These are phyloP conservation scores for Globisporangium solare DNA, from an alignment of 352 stramenopile species.

Conservation along the genomic window DNA sequence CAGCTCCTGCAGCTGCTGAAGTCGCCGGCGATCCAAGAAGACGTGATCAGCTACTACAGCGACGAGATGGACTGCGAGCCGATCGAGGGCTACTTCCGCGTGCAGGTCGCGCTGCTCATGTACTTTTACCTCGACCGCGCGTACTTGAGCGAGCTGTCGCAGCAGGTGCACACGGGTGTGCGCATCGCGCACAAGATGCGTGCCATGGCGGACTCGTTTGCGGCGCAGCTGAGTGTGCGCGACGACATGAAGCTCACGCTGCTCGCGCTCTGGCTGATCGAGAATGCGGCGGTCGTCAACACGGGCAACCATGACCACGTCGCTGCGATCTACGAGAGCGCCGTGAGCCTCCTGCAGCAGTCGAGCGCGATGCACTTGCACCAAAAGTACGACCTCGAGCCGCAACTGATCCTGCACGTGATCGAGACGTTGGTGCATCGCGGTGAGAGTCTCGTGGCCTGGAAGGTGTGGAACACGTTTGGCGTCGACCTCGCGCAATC, in stretches of 20 bases:
- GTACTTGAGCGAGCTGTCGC: slow-evolving; percentile 51
- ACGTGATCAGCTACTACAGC: slow-evolving; percentile 57
- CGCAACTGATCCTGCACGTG: slow-evolving; percentile 67
- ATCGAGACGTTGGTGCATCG: slow-evolving; percentile 75
- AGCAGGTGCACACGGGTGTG: slow-evolving; percentile 39
- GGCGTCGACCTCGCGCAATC: slow-evolving; percentile 50
- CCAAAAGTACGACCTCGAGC: slow-evolving; percentile 67
- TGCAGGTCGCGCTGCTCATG: slow-evolving; percentile 64
- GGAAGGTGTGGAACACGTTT: slow-evolving; percentile 85
- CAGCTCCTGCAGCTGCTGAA: slow-evolving; percentile 54
- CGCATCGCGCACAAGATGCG: slow-evolving; percentile 63
- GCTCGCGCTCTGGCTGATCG: slow-evolving; percentile 71
- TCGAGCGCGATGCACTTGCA: slow-evolving; percentile 74
- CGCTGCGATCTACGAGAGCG: slow-evolving; percentile 54
- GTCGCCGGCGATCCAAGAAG: slow-evolving; percentile 37
- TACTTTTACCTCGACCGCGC: slow-evolving; percentile 78
- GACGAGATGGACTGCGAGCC: slow-evolving; percentile 61
- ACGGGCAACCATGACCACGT: slow-evolving; percentile 58
- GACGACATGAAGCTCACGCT: slow-evolving; percentile 83
- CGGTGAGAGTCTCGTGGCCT: slow-evolving; percentile 66
- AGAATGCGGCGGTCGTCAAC: slow-evolving; percentile 76
- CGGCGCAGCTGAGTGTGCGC: slow-evolving; percentile 61
- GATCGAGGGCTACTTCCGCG: slow-evolving; percentile 73
- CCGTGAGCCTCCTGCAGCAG: slow-evolving; percentile 55
- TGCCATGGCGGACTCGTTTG: slow-evolving; percentile 61